Base-by-base conservation (phyloP, 83 land plant species). In the Picea mariana region DNA sequence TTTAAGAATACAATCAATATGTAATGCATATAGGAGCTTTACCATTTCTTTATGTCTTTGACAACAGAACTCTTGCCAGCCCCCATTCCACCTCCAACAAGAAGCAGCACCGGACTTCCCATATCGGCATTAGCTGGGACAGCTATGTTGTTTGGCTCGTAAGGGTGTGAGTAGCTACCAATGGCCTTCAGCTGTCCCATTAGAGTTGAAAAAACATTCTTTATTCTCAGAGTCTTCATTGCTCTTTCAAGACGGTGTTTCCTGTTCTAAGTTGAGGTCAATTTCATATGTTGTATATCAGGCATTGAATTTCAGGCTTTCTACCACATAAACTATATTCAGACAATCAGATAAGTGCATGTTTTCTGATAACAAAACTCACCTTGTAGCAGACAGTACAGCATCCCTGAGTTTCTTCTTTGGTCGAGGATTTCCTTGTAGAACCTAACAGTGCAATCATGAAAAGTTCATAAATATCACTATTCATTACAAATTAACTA, bases 61-160 rank as follows among this genome's bases (percentile, higher is more conserved):
- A 83, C 78, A 61, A 88, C 83, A 12, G 85, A 87, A 44, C 89
- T 83, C 69, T 88, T 88, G 34, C 90, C 86, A 5, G 89, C 89
- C 9, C 90, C 89, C 86, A 88, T 88, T 44, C 88, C 90, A 15
- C 90, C 90, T 52, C 90, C 90, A 11, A 88, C 52, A 52, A 88
- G 63, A 63, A 88, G 84, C 5, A 88, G 23, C 40, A 88, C 86
- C 23, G 86, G 90, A 68, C 76, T 80, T 38, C 83, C 42, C 27
- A 55, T 73, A 7, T 75, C 49, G 21, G 77, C 52, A 47, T 81
- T 68, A 7, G 73, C 69, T 8, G 55, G 16, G 38, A 40, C 59
- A 11, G 79, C 75, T 60, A 71, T 73, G 24, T 62, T 82, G 52
- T 15, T 11, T 34, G 47, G 77, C 9, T 67, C 77, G 23, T 77